Conservation (phyloP, 164 flowering plant genomes). For the Tinospora cordifolia region DNA sequence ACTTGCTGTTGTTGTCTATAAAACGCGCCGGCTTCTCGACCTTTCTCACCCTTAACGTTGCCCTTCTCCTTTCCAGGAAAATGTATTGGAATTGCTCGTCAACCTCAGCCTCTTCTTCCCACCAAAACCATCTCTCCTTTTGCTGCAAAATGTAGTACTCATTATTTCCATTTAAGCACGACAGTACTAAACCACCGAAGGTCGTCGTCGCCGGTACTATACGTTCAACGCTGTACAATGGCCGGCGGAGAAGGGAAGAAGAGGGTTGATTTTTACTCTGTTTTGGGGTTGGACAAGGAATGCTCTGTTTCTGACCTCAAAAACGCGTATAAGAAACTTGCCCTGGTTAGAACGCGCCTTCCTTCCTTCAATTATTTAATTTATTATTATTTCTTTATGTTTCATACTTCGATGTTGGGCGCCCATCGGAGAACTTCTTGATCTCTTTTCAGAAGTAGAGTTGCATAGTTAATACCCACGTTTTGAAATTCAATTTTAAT, state of each 20-base stretch:
- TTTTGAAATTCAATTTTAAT: too few relatives aligned
- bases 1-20: neutral
- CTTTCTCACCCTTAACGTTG: neutral
- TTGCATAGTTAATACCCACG: too few relatives aligned
- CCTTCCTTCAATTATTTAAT: neutral
- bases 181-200: conserved; percentile 1
- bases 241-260: conserved; percentile 36
- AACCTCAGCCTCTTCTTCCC: too few relatives aligned
- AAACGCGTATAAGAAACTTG: conserved; percentile 80
- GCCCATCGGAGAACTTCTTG: neutral
- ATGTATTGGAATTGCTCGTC: too few relatives aligned
- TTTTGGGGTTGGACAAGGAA: conserved; percentile 74
- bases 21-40: conserved; percentile 1
- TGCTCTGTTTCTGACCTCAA: conserved; percentile 59
- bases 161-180: too few relatives aligned
- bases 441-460: neutral
- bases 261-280: conserved; percentile 49
- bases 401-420: neutral
- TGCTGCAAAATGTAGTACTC: too few relatives aligned
- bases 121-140: too few relatives aligned
- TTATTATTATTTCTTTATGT: neutral
- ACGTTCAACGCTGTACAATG: conserved; percentile 24
- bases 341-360: conserved; percentile 46
- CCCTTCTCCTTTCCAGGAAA: too few relatives aligned
- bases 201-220: neutral